phyloP scores from a whole-genome alignment of 176 grass and related monocot species.

The Zea mays region Zm-B73-REFERENCE-NAM-5.0 NC_050099.1:175331501-175332000 shows the following conservation, averaged over 20 bases:
- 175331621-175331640: conserved; percentile 65
- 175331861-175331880: conserved; percentile 8
- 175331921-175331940: background rate
- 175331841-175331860: conserved; percentile 8
- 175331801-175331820: background rate
- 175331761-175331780: conserved; percentile 15
- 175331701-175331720: conserved; percentile 70
- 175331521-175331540: conserved; percentile 29
- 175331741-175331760: conserved; percentile 40
- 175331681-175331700: conserved; percentile 86
- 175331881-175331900: background rate
- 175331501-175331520: conserved; percentile 31
- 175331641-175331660: conserved; percentile 71
- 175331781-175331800: conserved; percentile 19
- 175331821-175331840: background rate
- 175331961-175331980: too few relatives aligned
- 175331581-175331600: conserved; percentile 60
- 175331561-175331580: conserved; percentile 66
- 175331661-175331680: conserved; percentile 50
- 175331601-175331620: conserved; percentile 72
- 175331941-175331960: background rate
- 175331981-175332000: background rate
- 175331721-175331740: conserved; percentile 62
- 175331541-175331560: conserved; percentile 48
- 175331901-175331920: conserved; percentile 3